Base-by-base conservation (phyloP, 2,329 filamentous ascomycete species). In the Incumbomyces delicatus region DNA sequence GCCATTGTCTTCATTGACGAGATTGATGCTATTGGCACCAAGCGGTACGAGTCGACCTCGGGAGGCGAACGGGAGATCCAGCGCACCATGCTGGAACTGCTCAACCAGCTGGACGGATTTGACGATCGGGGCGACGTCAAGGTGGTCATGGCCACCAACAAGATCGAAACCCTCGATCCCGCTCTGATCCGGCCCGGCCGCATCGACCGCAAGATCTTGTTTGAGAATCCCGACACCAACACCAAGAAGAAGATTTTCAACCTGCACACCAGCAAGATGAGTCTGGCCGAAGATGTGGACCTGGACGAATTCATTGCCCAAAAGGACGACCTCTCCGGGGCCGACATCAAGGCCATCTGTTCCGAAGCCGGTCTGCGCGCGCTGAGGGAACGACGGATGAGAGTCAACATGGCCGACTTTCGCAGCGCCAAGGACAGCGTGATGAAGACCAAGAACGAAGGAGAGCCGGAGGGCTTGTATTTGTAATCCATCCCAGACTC, bases 111-210 rank as follows among this genome's bases (percentile, higher is more conserved):
- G 7, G 92, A 98, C 64, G 92, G 92, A 60, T 98, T 98, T 70
- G 92, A 98, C 63, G 94, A 98, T 67, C 86, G 92, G 51, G 94
- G 92, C 58, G 92, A 98, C 63, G 90, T 98, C 68, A 98, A 98
- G 75, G 92, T 98, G 52, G 90, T 98, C 66, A 96, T 98, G 89
- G 94, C 92, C 11, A 98, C 92, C 57, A 98, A 98, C 81, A 98
- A 98, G 79, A 98, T 98, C 57, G 94, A 98, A 58, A 94, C 87
- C 3, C 76, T 98, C 22, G 94, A 98, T 62, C 92, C 92, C 46
- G 92, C 92, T 14, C 75, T 98, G 57, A 98, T 98, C 63, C 84
- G 92, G 57, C 92, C 92, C 37, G 92, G 92, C 54, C 89, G 92
- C 76, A 98, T 98, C 66, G 92, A 98, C 68, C 83, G 92, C 59